Evolutionary conservation across 495 filamentous ascomycete species (phyloP).

Genomic region (Aspergillus conjunctus): DNA sequence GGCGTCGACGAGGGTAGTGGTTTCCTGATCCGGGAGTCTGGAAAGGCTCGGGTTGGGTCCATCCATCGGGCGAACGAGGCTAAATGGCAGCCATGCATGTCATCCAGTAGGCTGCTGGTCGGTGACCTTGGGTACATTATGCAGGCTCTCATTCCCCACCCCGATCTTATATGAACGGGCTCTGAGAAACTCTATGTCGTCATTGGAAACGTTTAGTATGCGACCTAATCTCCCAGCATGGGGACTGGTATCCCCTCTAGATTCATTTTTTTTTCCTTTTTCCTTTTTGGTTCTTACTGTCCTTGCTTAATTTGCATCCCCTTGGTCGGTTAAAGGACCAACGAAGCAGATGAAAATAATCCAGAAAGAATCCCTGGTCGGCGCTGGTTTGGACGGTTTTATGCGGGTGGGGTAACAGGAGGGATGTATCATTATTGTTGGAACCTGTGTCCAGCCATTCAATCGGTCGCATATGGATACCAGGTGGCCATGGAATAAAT

Average conservation of each 20-base stretch:
- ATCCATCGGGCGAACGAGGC: not conserved
- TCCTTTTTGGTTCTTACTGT: not conserved
- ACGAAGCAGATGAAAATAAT: not conserved
- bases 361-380: not conserved
- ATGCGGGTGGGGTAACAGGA: not conserved
- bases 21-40: not conserved
- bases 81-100: not conserved
- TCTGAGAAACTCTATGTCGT: not conserved
- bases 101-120: not conserved
- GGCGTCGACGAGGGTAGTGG: not conserved
- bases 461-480: not conserved
- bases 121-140: not conserved
- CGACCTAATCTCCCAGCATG: not conserved
- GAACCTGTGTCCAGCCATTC: too few species aligned
- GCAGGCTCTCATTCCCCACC: not conserved
- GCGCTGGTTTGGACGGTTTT: not conserved
- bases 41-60: not conserved
- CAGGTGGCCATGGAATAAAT: not conserved
- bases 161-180: not conserved
- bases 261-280: not conserved
- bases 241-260: too few species aligned
- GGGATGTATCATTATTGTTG: too few species aligned
- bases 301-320: not conserved
- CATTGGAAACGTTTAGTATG: not conserved
- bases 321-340: not conserved